phyloP scores from a whole-genome alignment of 768 basidiomycete genomes.

The Psilocybe cubensis region DNA sequence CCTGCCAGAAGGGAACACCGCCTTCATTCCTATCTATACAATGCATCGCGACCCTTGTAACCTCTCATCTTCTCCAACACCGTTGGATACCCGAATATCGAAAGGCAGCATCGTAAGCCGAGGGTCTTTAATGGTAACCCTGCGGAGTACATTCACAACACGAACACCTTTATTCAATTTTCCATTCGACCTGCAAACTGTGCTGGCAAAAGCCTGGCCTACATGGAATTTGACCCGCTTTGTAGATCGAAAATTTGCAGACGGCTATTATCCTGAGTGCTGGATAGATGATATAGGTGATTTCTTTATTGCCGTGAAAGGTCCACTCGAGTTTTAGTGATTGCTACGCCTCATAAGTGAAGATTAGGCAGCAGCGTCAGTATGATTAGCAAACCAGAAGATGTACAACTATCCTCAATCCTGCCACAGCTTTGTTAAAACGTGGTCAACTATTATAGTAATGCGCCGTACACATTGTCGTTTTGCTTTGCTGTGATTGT shows the following conservation, averaged over 20 bases:
- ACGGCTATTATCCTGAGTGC: constrained; percentile 18
- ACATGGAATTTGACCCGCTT: constrained; percentile 25
- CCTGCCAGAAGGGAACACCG: constrained; percentile 36
- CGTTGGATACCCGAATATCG: constrained; percentile 31
- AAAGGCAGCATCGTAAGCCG: neutral
- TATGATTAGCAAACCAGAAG: no score
- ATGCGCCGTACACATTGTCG: no score
- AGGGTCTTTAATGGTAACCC: neutral
- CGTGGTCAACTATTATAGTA: no score
- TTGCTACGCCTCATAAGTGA: neutral
- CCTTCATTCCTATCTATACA: constrained; percentile 33
- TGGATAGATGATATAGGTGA: constrained; percentile 32
- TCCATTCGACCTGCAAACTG: constrained; percentile 50
- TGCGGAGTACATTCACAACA: constrained; percentile 20
- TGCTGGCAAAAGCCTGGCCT: constrained; percentile 36
- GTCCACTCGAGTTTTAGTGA: constrained; percentile 4
- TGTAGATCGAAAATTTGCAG: constrained; percentile 32
- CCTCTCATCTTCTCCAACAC: constrained; percentile 41
- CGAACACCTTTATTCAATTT: constrained; percentile 38
- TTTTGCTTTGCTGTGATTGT: no score
- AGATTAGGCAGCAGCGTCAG: no score
- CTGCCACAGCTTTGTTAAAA: no score
- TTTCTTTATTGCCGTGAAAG: constrained; percentile 20
- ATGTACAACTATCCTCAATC: no score
- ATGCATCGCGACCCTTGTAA: constrained; percentile 40